These are phyloP conservation scores for Colletotrichum theobromicola DNA, from an alignment of 2,329 filamentous ascomycete genomes.

Conservation along the genomic window DNA sequence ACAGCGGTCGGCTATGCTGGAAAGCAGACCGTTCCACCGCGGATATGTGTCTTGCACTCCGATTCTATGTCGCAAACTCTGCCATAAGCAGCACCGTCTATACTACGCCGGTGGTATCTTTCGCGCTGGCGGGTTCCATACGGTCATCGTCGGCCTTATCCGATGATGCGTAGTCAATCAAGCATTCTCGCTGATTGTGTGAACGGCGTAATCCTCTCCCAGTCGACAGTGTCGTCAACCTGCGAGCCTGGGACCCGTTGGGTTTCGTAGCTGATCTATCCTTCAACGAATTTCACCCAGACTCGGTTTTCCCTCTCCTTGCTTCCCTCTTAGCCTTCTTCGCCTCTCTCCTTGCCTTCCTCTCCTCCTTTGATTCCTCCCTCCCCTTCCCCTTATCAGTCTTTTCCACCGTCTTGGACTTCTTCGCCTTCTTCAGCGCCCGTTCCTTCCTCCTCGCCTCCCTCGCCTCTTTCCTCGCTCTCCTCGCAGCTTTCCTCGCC, in stretches of 20 bases:
- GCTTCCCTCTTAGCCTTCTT: conserved; percentile 30
- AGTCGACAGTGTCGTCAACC: neutral
- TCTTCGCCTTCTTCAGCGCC: conserved; percentile 31
- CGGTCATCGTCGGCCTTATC: neutral
- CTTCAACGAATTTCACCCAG: neutral
- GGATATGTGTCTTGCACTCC: neutral
- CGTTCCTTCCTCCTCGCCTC: conserved; percentile 31
- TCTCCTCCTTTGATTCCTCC: conserved; percentile 50
- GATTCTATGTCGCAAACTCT: neutral
- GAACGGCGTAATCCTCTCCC: neutral
- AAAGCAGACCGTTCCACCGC: neutral
- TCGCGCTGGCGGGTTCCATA: neutral
- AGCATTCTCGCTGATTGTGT: neutral
- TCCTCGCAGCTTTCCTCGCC: conserved; percentile 36
- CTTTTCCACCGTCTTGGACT: conserved; percentile 27
- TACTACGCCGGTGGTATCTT: neutral
- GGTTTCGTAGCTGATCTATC: neutral
- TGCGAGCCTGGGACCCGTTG: neutral
- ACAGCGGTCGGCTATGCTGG: neutral
- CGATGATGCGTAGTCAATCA: neutral
- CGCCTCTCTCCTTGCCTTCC: conserved; percentile 38
- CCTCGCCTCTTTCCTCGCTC: conserved; percentile 34
- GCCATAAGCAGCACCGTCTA: neutral
- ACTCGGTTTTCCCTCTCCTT: conserved; percentile 3
- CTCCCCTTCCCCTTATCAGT: conserved; percentile 29